Percentiles rank a stretch among this genome's conserved stretches.
These are phyloP conservation scores for Vitis cinerea DNA, from an alignment of 164 flowering plant genomes.

Conservation along the genomic window DNA sequence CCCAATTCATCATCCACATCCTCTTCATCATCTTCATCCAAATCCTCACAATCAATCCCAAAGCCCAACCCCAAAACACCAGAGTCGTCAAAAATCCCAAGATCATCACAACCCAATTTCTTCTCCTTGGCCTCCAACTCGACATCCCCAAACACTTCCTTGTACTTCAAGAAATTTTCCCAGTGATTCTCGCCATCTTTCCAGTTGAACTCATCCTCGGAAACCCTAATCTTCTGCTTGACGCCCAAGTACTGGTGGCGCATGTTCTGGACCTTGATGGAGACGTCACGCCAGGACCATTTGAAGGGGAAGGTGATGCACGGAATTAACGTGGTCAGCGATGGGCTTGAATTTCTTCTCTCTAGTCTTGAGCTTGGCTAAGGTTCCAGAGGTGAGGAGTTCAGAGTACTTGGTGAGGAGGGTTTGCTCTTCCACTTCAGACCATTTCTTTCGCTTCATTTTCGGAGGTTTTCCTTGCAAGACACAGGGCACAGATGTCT, in stretches of 20 bases:
- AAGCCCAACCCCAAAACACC: conserved; percentile 42
- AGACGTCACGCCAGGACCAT: conserved; percentile 95
- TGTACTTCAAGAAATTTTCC: conserved; percentile 79
- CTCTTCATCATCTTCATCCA: conserved; percentile 22
- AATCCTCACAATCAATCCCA: conserved; percentile 27
- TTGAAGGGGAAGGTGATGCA: conserved; percentile 77
- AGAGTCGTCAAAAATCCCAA: conserved; percentile 25
- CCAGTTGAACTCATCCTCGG: conserved; percentile 56
- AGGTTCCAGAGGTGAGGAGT: conserved; percentile 51
- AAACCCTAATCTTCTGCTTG: conserved; percentile 74
- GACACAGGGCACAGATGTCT: no score
- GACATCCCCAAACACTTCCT: conserved; percentile 84
- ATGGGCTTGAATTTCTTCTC: conserved; percentile 87
- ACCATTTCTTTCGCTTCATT: conserved; percentile 86
- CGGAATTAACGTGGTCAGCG: conserved; percentile 72
- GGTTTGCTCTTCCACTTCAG: conserved; percentile 53
- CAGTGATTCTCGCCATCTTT: conserved; percentile 75
- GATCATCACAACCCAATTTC: conserved; percentile 18
- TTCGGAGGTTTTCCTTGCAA: not conserved
- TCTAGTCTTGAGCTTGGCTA: conserved; percentile 74
- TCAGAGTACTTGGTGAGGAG: conserved; percentile 53
- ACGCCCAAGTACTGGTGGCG: conserved; percentile 89
- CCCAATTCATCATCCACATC: conserved; percentile 14
- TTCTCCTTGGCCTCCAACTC: conserved; percentile 44
- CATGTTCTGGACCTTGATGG: conserved; percentile 94